Conservation (phyloP, 2,329 filamentous ascomycete species). For the Aspergillus tanneri region DNA sequence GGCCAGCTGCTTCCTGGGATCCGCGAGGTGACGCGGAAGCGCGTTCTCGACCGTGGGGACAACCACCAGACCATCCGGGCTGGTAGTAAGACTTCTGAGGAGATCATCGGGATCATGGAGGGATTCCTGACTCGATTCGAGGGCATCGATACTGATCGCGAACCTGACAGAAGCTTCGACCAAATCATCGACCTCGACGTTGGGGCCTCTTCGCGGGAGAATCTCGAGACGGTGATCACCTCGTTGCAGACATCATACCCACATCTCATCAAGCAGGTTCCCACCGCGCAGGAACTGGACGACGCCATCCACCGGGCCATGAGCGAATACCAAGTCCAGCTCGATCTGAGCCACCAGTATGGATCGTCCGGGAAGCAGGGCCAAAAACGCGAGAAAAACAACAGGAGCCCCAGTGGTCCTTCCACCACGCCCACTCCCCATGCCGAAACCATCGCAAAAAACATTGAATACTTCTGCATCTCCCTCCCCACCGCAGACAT, state of each 20-base stretch:
- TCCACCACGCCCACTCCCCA: constrained; percentile 20
- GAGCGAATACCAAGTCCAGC: constrained; percentile 73
- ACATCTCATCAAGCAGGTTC: constrained; percentile 65
- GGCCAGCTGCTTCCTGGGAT: constrained; percentile 66
- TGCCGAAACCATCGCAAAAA: constrained; percentile 46
- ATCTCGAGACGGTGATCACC: constrained; percentile 75
- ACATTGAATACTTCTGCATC: constrained; percentile 67
- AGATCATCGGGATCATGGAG: constrained; percentile 90
- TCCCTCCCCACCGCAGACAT: constrained; percentile 55
- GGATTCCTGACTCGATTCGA: constrained; percentile 88
- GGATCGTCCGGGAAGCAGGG: constrained; percentile 15
- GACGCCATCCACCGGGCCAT: constrained; percentile 73
- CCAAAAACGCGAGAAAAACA: background rate
- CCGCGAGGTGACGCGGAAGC: constrained; percentile 69
- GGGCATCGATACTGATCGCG: constrained; percentile 62
- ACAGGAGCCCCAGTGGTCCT: constrained; percentile 22
- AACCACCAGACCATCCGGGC: constrained; percentile 98
- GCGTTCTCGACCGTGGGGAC: constrained; percentile 82
- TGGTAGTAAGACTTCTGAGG: constrained; percentile 64
- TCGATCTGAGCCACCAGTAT: constrained; percentile 62
- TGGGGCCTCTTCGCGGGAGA: constrained; percentile 71
- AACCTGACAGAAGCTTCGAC: constrained; percentile 82
- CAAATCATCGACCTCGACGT: constrained; percentile 81
- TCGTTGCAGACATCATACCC: constrained; percentile 76
- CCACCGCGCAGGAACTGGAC: constrained; percentile 72